Base-by-base conservation (phyloP, 306 rosid genomes). In the Aeschynomene evenia region DNA sequence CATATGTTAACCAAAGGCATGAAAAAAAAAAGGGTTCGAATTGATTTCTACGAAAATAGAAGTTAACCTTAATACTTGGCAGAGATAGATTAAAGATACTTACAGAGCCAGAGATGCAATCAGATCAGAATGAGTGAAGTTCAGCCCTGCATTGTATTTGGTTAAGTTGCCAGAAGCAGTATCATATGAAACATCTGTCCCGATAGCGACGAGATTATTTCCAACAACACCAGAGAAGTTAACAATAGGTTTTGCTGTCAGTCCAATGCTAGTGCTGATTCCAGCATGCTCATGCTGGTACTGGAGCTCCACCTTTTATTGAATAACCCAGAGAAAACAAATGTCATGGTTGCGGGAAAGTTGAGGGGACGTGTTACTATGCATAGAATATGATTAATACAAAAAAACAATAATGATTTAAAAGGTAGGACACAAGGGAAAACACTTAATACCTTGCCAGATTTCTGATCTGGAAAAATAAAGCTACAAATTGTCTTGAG, bases 241-340 rank as follows among this genome's bases (percentile, higher is more conserved):
- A 67, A 90, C 86, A 66, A 81, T 51, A 2, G 98, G 98, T 56
- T 82, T 90, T 20, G 98, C 96, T 63, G 94, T 87, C 89, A 94
- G 85, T 40, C 95, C 96, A 83, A 90, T 76, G 78, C 97, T 82
- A 4, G 96, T 88, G 81, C 84, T 90, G 67, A 94, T 87, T 63
- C 98, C 98, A 56, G 95, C 98, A 81, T 88, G 83, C 74, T 94
- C 97, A 53, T 94, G 97, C 60, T 73, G 90, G 74, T 94, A 94
- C 76, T 88, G 97, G 31, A 94, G 95, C 23, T 94, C 97, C 56
- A 90, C 90, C 98, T 94, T 76, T 84, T 46, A n/a, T 28, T 3
- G 46, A 81, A 51, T 57, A 66, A 29, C 59, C 77, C 1, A 51
- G 42, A 75, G 13, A 45, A 11, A 71, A 18, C 1, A 15, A 28